phyloP scores from a whole-genome alignment of 1,284 basidiomycete species.

The Tranzscheliella williamsii region DNA sequence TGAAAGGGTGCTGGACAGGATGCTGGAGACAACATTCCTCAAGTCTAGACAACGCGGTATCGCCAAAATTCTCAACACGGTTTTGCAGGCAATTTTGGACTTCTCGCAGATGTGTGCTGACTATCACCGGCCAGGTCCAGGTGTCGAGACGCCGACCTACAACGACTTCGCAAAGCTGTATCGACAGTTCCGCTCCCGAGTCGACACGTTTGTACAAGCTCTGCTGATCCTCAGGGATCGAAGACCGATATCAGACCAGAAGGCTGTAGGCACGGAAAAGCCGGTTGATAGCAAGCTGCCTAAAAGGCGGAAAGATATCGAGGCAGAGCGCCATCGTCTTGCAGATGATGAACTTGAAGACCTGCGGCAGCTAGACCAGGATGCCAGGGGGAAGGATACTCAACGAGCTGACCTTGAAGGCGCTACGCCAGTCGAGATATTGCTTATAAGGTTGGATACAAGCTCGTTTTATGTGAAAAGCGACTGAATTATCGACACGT shows the following conservation, averaged over 20 bases:
- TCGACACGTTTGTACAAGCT: constrained; percentile 21
- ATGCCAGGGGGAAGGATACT: constrained; percentile 3
- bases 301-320: constrained; percentile 20
- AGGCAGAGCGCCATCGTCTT: constrained; percentile 18
- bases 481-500: too few species aligned
- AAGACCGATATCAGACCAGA: neutral
- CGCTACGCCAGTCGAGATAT: constrained; percentile 10
- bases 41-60: constrained; percentile 22
- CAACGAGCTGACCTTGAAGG: constrained; percentile 3
- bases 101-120: constrained; percentile 30
- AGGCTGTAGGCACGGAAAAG: too few species aligned
- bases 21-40: constrained; percentile 41
- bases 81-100: constrained; percentile 31
- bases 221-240: constrained; percentile 19
- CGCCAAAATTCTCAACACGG: constrained; percentile 11
- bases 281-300: neutral
- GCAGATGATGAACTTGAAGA: constrained; percentile 21
- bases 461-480: constrained; percentile 29
- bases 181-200: constrained; percentile 5
- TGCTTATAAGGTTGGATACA: constrained; percentile 18
- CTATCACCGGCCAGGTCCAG: constrained; percentile 8
- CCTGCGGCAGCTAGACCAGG: constrained; percentile 16
- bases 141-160: constrained; percentile 5
- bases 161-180: constrained; percentile 16
- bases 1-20: constrained; percentile 40